phyloP scores from a whole-genome alignment of 495 filamentous ascomycete genomes.

The Staphylotrichum longicolle region DNA sequence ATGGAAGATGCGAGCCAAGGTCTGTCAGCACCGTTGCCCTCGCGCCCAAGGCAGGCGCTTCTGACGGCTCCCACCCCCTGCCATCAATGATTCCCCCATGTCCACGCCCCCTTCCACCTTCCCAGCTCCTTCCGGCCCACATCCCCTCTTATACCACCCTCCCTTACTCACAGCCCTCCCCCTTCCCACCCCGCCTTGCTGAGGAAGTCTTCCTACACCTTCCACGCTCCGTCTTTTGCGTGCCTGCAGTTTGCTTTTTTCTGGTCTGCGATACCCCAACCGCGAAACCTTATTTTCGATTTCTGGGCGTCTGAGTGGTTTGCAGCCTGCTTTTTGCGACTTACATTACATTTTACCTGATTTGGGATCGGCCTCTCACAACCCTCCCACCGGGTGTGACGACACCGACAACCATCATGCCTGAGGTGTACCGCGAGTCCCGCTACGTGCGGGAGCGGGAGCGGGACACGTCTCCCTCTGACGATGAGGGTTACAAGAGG shows the following conservation, averaged over 20 bases:
- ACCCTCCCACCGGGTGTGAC: conserved; percentile 11
- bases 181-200: conserved; percentile 16
- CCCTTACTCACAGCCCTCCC: conserved; percentile 17
- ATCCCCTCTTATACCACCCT: conserved; percentile 20
- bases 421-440: conserved; percentile 49
- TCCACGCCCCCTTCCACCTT: conserved; percentile 3
- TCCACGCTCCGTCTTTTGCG: conserved; percentile 9
- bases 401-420: conserved; percentile 34
- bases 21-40: conserved; percentile 12
- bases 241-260: conserved; percentile 6
- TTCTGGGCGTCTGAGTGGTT: neutral
- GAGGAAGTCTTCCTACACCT: conserved; percentile 13
- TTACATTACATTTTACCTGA: neutral
- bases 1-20: conserved; percentile 10
- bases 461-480: conserved; percentile 45
- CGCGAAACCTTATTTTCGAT: conserved; percentile 3
- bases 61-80: conserved; percentile 1
- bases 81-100: conserved; percentile 1
- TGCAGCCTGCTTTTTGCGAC: conserved; percentile 4
- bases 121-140: conserved; percentile 15
- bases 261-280: conserved; percentile 20
- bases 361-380: neutral
- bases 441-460: conserved; percentile 47
- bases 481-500: conserved; percentile 48
- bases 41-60: conserved; percentile 16